These are phyloP conservation scores for Ceratocystis huliohia DNA, from an alignment of 2,329 filamentous ascomycete genomes.

Conservation along the genomic window DNA sequence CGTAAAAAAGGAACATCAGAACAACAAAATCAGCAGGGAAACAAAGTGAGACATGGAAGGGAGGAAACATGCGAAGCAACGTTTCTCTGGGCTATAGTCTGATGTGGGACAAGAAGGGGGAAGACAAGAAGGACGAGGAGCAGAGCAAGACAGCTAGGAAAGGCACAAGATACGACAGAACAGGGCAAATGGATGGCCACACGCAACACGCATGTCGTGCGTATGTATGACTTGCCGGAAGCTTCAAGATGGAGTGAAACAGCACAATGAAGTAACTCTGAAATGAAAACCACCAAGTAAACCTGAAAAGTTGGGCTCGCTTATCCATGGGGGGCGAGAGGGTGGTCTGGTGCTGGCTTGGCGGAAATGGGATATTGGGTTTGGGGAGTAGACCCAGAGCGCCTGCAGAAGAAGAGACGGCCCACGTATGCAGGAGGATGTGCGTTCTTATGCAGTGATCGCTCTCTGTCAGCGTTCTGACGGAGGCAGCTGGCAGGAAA, in stretches of 20 bases:
- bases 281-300: too few species aligned
- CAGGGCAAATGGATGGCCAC: too few species aligned
- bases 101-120: neutral
- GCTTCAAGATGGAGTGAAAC: too few species aligned
- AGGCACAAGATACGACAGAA: neutral
- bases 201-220: too few species aligned
- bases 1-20: neutral
- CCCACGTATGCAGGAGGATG: too few species aligned
- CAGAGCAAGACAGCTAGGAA: neutral
- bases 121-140: neutral
- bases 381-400: neutral
- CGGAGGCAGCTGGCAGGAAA: neutral
- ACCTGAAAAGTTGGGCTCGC: too few species aligned
- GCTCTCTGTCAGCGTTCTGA: neutral
- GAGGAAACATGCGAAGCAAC: neutral
- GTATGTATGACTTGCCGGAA: too few species aligned
- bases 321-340: too few species aligned
- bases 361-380: neutral
- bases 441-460: neutral
- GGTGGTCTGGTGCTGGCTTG: neutral
- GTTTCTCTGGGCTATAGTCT: neutral
- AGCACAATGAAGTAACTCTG: too few species aligned
- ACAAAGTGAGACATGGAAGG: neutral
- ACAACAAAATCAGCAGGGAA: slow-evolving; percentile 1
- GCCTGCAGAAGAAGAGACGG: neutral